These are phyloP conservation scores for Amauroascus niger DNA, from an alignment of 2,329 filamentous ascomycete genomes.

Conservation along the genomic window DNA sequence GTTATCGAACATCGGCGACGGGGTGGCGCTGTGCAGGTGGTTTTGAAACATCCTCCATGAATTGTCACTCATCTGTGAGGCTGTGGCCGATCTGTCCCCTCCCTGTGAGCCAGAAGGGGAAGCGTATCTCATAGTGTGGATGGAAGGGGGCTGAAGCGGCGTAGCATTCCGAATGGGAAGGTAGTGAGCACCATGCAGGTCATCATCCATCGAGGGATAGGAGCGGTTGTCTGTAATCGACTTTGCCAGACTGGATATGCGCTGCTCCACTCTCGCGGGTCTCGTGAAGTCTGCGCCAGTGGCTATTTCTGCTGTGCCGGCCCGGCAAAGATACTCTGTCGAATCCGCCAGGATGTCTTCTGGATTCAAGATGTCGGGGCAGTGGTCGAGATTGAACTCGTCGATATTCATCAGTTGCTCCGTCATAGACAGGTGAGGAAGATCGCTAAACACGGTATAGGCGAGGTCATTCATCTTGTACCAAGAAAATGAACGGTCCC, in stretches of 20 bases:
- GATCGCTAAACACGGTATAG: conserved; percentile 1
- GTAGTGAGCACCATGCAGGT: conserved; percentile 10
- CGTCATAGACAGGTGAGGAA: background rate
- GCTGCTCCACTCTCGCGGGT: conserved; percentile 11
- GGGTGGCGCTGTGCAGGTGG: conserved; percentile 7
- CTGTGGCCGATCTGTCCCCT: conserved; percentile 15
- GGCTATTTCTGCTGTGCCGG: background rate
- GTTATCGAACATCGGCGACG: conserved; percentile 12
- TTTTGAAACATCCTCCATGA: conserved; percentile 14
- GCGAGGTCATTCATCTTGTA: conserved; percentile 7
- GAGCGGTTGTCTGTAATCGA: conserved; percentile 6
- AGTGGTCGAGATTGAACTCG: background rate
- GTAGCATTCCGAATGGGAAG: conserved; percentile 5
- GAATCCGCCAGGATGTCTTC: conserved; percentile 6
- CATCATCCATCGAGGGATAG: conserved; percentile 4
- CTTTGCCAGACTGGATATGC: conserved; percentile 14
- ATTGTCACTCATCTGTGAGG: conserved; percentile 15
- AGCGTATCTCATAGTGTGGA: conserved; percentile 12
- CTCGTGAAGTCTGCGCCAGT: conserved; percentile 3
- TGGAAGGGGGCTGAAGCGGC: background rate
- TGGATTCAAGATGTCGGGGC: background rate
- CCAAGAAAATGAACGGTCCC: background rate
- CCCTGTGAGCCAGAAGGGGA: conserved; percentile 16
- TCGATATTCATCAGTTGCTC: conserved; percentile 1
- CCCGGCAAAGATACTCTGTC: background rate